These are phyloP conservation scores for Aspergillus olivimuriae DNA, from an alignment of 495 filamentous ascomycete species.

Conservation along the genomic window DNA sequence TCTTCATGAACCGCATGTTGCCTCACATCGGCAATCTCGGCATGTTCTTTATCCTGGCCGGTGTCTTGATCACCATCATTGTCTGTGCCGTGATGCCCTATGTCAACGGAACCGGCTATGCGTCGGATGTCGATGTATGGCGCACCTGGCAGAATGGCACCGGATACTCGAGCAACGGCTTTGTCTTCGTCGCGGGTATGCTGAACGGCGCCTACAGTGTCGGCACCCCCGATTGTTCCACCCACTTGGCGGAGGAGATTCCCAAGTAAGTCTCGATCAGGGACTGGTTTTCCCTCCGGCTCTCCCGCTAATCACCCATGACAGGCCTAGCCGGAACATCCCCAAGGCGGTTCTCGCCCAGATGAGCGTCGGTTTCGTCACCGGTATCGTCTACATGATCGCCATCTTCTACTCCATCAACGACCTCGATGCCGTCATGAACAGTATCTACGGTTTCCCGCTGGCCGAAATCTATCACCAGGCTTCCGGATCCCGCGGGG, in stretches of 20 bases:
- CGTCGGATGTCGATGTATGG: constrained; percentile 55
- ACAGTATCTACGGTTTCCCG: constrained; percentile 56
- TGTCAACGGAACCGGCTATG: constrained; percentile 39
- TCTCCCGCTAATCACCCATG: no score
- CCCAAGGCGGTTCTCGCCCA: constrained; percentile 49
- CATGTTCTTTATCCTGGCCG: constrained; percentile 63
- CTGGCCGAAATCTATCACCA: constrained; percentile 73
- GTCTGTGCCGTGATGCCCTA: constrained; percentile 70
- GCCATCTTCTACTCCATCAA: constrained; percentile 48
- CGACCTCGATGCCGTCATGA: constrained; percentile 29
- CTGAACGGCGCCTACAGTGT: constrained; percentile 86
- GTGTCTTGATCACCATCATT: constrained; percentile 64
- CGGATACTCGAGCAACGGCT: constrained; percentile 59
- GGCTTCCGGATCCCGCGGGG: constrained; percentile 61
- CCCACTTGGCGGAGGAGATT: constrained; percentile 82
- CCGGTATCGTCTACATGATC: constrained; percentile 44
- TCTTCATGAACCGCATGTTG: constrained; percentile 65
- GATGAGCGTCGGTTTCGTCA: constrained; percentile 44
- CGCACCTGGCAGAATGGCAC: constrained; percentile 56
- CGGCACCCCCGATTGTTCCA: constrained; percentile 68
- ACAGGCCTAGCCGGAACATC: constrained; percentile 39
- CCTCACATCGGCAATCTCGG: constrained; percentile 62
- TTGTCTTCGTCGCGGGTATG: constrained; percentile 75
- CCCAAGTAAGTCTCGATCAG: constrained; percentile 44
- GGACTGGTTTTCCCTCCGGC: no score